A percentile compares a stretch with the other conserved stretches of the same genome.
phyloP scores from a whole-genome alignment of 2,329 filamentous ascomycete genomes.

The Scedosporium aurantiacum region DNA sequence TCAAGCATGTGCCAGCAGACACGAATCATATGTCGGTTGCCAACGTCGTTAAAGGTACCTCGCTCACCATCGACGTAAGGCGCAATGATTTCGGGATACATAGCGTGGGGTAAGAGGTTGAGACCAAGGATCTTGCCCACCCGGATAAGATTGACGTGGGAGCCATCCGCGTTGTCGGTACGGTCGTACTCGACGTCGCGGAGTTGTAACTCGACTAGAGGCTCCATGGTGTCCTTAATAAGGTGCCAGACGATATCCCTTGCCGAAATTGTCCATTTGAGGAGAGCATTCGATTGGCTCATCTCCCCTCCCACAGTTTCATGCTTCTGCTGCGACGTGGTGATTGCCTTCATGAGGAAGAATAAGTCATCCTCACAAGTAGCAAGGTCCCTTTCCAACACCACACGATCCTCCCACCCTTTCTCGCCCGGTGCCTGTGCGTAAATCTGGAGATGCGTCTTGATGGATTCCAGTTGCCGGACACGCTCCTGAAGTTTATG shows the following conservation, averaged over 20 bases:
- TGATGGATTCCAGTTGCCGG: constrained; percentile 89
- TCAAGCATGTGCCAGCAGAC: constrained; percentile 98
- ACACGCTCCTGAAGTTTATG: constrained; percentile 85
- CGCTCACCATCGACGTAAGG: constrained; percentile 67
- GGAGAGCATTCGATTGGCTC: constrained; percentile 53
- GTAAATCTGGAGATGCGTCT: constrained; percentile 89
- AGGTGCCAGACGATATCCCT: constrained; percentile 97
- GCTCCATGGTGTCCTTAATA: constrained; percentile 74
- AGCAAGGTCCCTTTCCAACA: constrained; percentile 80
- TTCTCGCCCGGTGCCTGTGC: constrained; percentile 75
- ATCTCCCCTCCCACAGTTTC: constrained; percentile 46
- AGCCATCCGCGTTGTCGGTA: constrained; percentile 93
- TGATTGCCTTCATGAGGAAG: constrained; percentile 99
- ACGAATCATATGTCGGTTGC: constrained; percentile 71
- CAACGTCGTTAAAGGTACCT: constrained; percentile 27
- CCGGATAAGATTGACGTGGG: constrained; percentile 84
- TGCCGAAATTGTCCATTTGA: constrained; percentile 90
- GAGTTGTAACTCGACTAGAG: constrained; percentile 85
- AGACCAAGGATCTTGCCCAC: constrained; percentile 80
- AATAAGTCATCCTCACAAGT: constrained; percentile 94
- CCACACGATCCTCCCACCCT: constrained; percentile 81
- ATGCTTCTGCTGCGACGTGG: constrained; percentile 80
- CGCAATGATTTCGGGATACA: constrained; percentile 92
- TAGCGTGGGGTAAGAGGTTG: constrained; percentile 79
- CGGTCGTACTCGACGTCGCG: constrained; percentile 86